Evolutionary conservation across 108 stramenopile genomes (phyloP), one percentile per base, ranked within the genome.

Genomic region (Pseudonitzschia delicatissima): DNA sequence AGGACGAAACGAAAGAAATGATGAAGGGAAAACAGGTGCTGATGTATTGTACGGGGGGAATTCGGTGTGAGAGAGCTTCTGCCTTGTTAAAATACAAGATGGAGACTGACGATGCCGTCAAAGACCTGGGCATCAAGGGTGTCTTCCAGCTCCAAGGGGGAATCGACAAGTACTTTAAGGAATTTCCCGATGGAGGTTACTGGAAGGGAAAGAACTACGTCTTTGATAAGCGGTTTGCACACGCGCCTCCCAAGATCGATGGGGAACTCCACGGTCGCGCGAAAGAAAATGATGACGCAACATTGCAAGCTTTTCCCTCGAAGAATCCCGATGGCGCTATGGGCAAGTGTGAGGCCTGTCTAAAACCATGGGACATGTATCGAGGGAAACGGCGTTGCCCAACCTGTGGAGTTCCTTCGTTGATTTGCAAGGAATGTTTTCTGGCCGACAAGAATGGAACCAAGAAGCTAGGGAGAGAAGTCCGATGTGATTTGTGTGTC

Each of bases 61-160:
- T 96, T 51, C 77, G 94, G 35, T 96, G 91, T 57, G 92, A 93
- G 73, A 77, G 95, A 47, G 95, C 95, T 17, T 90, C 91, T 2
- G 93, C 91, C 27, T 77, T 90, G 55, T 78, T 96, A 21, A 87
- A 91, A 48, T 79, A 84, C 34, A 79, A 92, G 61, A 90, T 91
- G 83, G 88, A 85, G 13, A 82, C 69, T 0, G 80, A 88, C 21
- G 74, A 82, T 18, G 76, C 74, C 18, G 85, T 84, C 12, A 82
- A 83, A 62, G 73, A 75, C 5, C 47, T 96, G 33, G 80, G 73
- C 28, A 81, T 91, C 31, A 71, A 91, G 42, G 94, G 90, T 26
- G 92, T 96, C 7, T 96, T 82, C 66, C 96, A 96, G 52, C 76
- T 96, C 28, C 80, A 88, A 37, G 96, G 96, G 32, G 93, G 93